Conservation (phyloP, 148 eudicot genomes). For the Limonium bicolor region DNA sequence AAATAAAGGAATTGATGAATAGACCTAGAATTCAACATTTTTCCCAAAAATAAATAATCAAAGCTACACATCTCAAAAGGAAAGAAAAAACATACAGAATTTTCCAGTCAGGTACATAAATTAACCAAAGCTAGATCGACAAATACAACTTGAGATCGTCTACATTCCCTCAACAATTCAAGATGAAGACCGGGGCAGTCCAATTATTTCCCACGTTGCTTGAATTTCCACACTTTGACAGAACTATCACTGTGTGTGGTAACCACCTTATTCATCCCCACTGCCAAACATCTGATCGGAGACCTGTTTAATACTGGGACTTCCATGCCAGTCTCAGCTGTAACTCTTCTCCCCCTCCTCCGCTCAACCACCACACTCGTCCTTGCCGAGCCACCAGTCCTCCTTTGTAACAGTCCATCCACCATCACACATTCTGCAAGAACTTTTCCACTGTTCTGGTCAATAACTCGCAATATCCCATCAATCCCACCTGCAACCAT, state of each 20-base stretch:
- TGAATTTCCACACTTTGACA: conserved; percentile 58
- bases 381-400: conserved; percentile 6
- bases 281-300: conserved; percentile 58
- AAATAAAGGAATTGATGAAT: no score
- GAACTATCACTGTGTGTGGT: conserved; percentile 35
- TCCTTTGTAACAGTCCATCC: no score
- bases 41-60: no score
- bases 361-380: conserved; percentile 20
- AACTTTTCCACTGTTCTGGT: conserved; percentile 49
- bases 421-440: conserved; percentile 37
- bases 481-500: conserved; percentile 70
- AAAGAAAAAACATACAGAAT: no score
- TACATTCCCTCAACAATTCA: no score
- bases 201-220: background rate
- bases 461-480: conserved; percentile 52
- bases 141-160: no score
- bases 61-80: no score
- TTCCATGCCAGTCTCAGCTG: conserved; percentile 32
- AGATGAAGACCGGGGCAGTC: no score
- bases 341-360: conserved; percentile 34
- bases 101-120: no score
- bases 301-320: conserved; percentile 30
- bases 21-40: no score
- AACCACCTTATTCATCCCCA: conserved; percentile 75
- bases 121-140: no score